Base-by-base conservation (phyloP, 2,329 filamentous ascomycete species). In the Pseudogymnoascus sp. region DNA sequence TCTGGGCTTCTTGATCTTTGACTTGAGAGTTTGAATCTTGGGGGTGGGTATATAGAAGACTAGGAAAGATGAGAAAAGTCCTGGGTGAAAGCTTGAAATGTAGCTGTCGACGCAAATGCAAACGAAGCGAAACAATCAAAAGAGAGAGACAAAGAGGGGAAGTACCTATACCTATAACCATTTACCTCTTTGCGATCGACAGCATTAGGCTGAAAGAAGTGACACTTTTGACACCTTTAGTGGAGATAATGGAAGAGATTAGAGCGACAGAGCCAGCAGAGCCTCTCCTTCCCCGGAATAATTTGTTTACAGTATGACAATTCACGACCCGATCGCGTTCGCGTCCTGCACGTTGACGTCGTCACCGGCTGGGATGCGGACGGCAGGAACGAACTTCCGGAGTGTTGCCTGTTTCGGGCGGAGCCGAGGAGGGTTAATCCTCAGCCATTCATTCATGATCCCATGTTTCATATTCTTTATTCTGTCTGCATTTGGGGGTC, bases 381-480 rank as follows among this genome's bases (percentile, higher is more conserved):
- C 5, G 43, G 28, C 6, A 32, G 25, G 43, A 25, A 32, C 5
- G 43, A 18, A 54, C 9, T 54, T 32, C 8, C 43, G 43, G 43
- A 32, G 43, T 12, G 43, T 16, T 54, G 43, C 43, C 43, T 54
- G 9, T 32, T 54, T 54, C 43, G 25, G 43, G 43, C 25, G 43
- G 43, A 54, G 30, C 25, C 43, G 43, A 11, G 43, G 16, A 16
- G 20, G 20, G 25, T 32, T 18, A 54, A 32, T 30, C 43, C 25
- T 25, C 43, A 32, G n/a, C 43, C 25, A 50, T 54, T 54, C 25
- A 35, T 22, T 22, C 20, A 4, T n/a, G n/a, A n/a, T 22, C 4
- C 20, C 43, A 50, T 32, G 30, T 54, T 54, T 54, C 28, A 54
- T 54, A 54, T 54, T 54, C 43, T 54, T 54, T 54, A 54, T 54